These are phyloP conservation scores for Cryphonectria japonica DNA, from an alignment of 2,329 filamentous ascomycete species.

Conservation along the genomic window DNA sequence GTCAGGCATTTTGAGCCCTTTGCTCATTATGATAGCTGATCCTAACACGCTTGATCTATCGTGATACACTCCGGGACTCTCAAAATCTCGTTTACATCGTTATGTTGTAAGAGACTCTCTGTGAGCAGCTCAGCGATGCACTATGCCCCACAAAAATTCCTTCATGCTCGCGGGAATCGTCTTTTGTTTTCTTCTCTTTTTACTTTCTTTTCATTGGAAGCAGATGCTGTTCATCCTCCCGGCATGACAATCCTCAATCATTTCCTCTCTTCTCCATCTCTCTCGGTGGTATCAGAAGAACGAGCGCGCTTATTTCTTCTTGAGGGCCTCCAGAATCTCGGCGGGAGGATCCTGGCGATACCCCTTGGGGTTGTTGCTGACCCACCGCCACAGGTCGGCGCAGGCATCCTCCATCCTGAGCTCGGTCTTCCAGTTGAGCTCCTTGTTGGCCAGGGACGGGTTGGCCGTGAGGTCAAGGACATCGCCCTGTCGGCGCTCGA, in stretches of 20 bases:
- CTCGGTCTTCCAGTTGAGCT: slow-evolving; percentile 91
- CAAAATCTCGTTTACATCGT: background rate
- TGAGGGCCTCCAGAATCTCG: slow-evolving; percentile 70
- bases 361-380: slow-evolving; percentile 92
- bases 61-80: background rate
- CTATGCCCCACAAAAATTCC: background rate
- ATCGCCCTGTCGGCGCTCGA: slow-evolving; percentile 80
- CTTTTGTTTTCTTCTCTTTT: slow-evolving; percentile 1
- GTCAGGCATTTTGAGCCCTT: too few species aligned
- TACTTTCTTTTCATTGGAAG: background rate
- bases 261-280: background rate
- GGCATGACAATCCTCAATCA: background rate
- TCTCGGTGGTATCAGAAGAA: background rate
- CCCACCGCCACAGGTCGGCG: slow-evolving; percentile 95
- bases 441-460: slow-evolving; percentile 81
- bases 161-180: background rate
- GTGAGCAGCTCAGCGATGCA: background rate
- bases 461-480: slow-evolving; percentile 95
- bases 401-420: slow-evolving; percentile 91
- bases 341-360: slow-evolving; percentile 91
- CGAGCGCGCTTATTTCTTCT: slow-evolving; percentile 40
- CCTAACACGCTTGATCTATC: background rate
- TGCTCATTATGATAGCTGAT: too few species aligned
- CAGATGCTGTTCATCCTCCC: background rate
- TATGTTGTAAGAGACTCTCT: background rate